Evolutionary conservation across 768 basidiomycete species (phyloP), one percentile per base, ranked within the genome.

Genomic region (Phylloporus rhodoxanthus): DNA sequence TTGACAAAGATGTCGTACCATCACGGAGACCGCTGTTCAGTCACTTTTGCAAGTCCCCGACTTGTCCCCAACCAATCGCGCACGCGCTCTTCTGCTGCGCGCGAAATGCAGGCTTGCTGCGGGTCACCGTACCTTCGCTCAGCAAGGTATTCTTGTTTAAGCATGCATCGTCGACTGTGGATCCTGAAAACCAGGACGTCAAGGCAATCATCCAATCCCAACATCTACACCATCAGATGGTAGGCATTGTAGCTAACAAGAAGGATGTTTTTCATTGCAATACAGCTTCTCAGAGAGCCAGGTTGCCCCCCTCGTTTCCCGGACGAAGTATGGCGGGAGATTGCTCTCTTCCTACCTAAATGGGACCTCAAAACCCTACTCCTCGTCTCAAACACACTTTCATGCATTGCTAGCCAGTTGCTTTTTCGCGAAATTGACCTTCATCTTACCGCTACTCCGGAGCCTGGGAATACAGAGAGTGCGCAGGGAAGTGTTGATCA

Each of bases 21-120:
- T 80, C 58, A 78, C 85, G 68, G 85, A 87, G 70, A 87, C 85
- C 62, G 83, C 82, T 41, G 81, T 85, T 51, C 82, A 85, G 65
- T 85, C 84, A 4, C 81, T 82, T 55, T 70, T 87, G 36, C 75
- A 78, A 55, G 74, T 85, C 43, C 70, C 75, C 15, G 76, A 76
- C 10, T 68, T 80, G 37, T 70, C 75, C 34, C 64, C 76, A 9
- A 71, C 74, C 58, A 78, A 74, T 45, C 65, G 77, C 8, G 78
- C 80, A 19, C 79, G 76, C 59, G 83, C 83, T 45, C 77, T 81
- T 52, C 72, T 87, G 37, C 63, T 87, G 43, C 77, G 85, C 20
- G 85, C 82, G n/a, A 79, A 79, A 68, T 75, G 76, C 51, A 76
- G 83, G 55, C 71, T 84, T n/a, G 72, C 77, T 7, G 75, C 75